These are phyloP conservation scores for Botrytis tulipae DNA, from an alignment of 2,329 filamentous ascomycete genomes.

Conservation along the genomic window DNA sequence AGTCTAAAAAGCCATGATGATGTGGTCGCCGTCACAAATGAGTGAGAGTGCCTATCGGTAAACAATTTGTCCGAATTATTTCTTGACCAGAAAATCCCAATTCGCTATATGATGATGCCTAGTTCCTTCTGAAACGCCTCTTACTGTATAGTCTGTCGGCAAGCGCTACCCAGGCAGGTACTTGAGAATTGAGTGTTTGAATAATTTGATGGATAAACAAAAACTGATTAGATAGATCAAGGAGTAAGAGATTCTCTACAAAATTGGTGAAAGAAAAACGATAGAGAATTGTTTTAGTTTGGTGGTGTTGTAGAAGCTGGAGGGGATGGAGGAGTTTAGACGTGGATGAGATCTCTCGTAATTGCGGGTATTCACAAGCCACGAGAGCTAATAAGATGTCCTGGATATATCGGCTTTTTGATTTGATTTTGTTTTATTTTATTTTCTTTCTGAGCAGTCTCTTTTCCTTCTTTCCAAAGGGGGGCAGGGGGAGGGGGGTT, in stretches of 20 bases:
- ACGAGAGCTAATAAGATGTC: conserved; percentile 4
- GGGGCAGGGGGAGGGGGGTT: background rate
- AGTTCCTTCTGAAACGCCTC: conserved; percentile 21
- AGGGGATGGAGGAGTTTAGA: background rate
- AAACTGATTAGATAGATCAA: background rate
- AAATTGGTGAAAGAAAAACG: background rate
- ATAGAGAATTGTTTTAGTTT: background rate
- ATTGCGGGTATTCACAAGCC: conserved; percentile 5
- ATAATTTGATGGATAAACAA: background rate
- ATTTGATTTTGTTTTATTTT: background rate
- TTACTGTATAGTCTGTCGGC: background rate
- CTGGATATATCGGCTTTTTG: background rate
- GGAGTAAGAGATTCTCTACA: background rate
- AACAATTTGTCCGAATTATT: background rate
- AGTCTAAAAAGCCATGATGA: conserved; percentile 34
- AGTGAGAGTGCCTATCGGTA: conserved; percentile 1
- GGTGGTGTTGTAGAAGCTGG: background rate
- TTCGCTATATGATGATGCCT: conserved; percentile 15
- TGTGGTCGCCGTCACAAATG: conserved; percentile 22
- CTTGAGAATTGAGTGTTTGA: background rate
- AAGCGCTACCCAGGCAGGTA: conserved; percentile 5
- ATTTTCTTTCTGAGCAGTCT: background rate
- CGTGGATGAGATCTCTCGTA: conserved; percentile 14
- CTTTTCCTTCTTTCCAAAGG: background rate
- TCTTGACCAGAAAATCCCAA: background rate